A percentile compares a stretch with the other conserved stretches of the same genome.
Conservation (phyloP, 352 stramenopile genomes). For the Thraustotheca clavata region DNA sequence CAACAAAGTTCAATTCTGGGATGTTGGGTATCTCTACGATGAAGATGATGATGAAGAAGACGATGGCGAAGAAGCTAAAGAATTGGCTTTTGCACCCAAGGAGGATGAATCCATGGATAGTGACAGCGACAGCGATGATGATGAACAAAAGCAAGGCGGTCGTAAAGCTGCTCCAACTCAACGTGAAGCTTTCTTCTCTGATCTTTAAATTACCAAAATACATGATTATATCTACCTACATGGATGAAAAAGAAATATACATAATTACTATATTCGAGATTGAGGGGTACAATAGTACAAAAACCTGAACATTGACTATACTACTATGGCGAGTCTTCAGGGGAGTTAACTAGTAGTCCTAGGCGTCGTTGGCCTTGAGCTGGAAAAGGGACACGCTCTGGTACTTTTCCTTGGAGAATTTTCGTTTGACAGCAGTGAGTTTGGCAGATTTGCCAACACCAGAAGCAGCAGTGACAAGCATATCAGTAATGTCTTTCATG, state of each 20-base stretch:
- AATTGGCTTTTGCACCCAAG: constrained; percentile 26
- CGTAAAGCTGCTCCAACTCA: constrained; percentile 52
- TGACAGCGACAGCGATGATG: constrained; percentile 58
- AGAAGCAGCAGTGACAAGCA: constrained; percentile 67
- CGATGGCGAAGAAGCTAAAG: constrained; percentile 40
- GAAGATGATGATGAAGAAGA: constrained; percentile 75
- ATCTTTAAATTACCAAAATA: constrained; percentile 53
- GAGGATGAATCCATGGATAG: constrained; percentile 71
- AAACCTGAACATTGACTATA: constrained; percentile 4
- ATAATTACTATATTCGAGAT: no score
- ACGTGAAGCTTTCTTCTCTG: constrained; percentile 77
- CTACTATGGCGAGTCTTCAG: neutral
- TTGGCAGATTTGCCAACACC: constrained; percentile 64
- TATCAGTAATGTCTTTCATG: constrained; percentile 69
- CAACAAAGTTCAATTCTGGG: constrained; percentile 93
- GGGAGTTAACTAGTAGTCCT: neutral
- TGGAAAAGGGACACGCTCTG: constrained; percentile 55
- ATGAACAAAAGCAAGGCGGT: constrained; percentile 38
- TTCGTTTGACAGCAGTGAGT: constrained; percentile 68
- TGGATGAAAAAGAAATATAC: no score
- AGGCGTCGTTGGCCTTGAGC: constrained; percentile 2
- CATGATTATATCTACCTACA: constrained; percentile 7
- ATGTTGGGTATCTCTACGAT: constrained; percentile 89
- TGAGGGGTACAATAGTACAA: no score
- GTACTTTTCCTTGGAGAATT: constrained; percentile 81